Conservation (phyloP, 2,329 filamentous ascomycete genomes). For the Microdochium paspali region DNA sequence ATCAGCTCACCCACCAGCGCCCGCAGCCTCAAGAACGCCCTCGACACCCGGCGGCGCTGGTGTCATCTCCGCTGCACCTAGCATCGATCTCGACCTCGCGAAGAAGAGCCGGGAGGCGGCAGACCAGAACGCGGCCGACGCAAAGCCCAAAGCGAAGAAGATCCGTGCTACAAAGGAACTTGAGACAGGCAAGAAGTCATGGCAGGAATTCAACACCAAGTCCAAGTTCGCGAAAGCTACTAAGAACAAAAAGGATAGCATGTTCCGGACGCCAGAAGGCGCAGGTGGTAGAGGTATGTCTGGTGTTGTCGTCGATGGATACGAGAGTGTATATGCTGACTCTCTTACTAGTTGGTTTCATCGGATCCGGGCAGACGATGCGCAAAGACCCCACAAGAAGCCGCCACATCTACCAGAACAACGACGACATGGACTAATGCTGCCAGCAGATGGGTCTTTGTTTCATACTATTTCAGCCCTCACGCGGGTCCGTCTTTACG, state of each 20-base stretch:
- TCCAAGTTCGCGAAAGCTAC: conserved; percentile 54
- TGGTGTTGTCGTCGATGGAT: too few relatives aligned
- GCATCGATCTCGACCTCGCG: conserved; percentile 42
- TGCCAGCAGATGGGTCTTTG: conserved; percentile 13
- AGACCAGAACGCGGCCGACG: conserved; percentile 57
- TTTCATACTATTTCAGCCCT: too few relatives aligned
- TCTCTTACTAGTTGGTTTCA: conserved; percentile 69
- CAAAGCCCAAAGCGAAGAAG: conserved; percentile 74
- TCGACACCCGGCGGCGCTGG: conserved; percentile 28
- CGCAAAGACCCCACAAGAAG: conserved; percentile 78
- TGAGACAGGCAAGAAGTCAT: conserved; percentile 84
- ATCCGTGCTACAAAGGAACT: conserved; percentile 87
- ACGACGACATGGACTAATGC: conserved; percentile 61
- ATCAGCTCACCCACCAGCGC: conserved; percentile 18
- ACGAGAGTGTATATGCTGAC: too few relatives aligned
- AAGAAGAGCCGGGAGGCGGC: conserved; percentile 47
- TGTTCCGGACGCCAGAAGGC: conserved; percentile 89
- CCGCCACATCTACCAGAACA: conserved; percentile 76
- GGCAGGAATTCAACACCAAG: conserved; percentile 86
- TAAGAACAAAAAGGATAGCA: conserved; percentile 75
- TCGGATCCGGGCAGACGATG: conserved; percentile 91
- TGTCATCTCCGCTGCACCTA: conserved; percentile 48
- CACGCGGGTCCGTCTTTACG: too few relatives aligned
- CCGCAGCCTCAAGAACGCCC: conserved; percentile 17
- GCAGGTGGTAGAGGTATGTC: conserved; percentile 72